A percentile compares a stretch with the other conserved stretches of the same genome.
Conservation (phyloP, 2,329 filamentous ascomycete species). For the Colletotrichum scovillei region DNA sequence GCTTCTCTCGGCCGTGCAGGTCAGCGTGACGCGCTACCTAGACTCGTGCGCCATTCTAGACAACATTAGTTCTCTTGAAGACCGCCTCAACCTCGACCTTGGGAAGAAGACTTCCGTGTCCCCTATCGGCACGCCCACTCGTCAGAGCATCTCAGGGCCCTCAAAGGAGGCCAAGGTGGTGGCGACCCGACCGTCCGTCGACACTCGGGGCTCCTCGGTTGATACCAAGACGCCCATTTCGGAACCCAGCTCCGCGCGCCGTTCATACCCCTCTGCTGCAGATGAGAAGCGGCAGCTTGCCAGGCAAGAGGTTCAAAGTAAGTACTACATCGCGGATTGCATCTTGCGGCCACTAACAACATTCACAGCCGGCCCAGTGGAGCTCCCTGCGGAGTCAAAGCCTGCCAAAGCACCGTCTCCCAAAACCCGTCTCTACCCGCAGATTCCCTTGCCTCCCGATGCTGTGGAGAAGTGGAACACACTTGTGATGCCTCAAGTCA, state of each 20-base stretch:
- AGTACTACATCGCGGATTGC: neutral
- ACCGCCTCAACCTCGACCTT: conserved; percentile 62
- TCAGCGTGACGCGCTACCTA: conserved; percentile 66
- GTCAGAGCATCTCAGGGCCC: conserved; percentile 20
- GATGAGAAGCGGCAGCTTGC: conserved; percentile 31
- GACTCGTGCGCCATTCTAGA: conserved; percentile 73
- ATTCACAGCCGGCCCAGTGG: neutral
- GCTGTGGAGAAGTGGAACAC: conserved; percentile 79
- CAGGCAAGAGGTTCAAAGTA: conserved; percentile 3
- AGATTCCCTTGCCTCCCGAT: conserved; percentile 67
- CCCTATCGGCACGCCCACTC: neutral
- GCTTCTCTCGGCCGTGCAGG: conserved; percentile 64
- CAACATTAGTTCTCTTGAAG: conserved; percentile 66
- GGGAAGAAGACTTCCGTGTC: conserved; percentile 39
- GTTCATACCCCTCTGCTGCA: conserved; percentile 24
- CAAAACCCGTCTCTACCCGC: conserved; percentile 69
- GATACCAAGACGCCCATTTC: conserved; percentile 18
- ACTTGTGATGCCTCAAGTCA: conserved; percentile 78
- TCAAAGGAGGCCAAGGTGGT: conserved; percentile 24
- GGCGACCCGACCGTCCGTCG: conserved; percentile 41
- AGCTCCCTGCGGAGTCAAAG: conserved; percentile 21
- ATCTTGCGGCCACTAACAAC: neutral
- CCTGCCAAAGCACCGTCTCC: conserved; percentile 33
- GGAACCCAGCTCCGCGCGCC: conserved; percentile 17
- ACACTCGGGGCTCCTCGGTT: conserved; percentile 52